phyloP scores from a whole-genome alignment of 441 rosid species.

The Eruca vesicaria region DNA sequence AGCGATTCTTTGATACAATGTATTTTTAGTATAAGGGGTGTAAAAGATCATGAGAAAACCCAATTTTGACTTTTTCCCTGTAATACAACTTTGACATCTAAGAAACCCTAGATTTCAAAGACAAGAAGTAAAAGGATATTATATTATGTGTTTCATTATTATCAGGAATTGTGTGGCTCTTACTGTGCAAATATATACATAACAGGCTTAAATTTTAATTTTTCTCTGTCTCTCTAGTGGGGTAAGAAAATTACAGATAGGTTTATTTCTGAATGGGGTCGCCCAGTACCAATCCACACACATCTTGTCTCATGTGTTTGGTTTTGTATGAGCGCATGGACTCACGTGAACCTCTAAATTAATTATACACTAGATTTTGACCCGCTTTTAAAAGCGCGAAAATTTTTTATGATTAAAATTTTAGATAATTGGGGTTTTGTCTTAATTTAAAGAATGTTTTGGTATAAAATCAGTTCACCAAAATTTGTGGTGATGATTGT shows the following conservation, averaged over 20 bases:
- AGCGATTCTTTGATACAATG: neutral
- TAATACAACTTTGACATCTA: conserved; percentile 24
- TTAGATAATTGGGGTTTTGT: no score
- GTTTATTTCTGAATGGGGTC: conserved; percentile 40
- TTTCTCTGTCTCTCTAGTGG: conserved; percentile 10
- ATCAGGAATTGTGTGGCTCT: conserved; percentile 43
- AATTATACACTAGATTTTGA: no score
- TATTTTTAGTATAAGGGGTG: neutral
- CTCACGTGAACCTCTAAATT: conserved; percentile 65
- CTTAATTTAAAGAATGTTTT: no score
- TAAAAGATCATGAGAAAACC: conserved; percentile 20
- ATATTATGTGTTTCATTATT: conserved; percentile 3
- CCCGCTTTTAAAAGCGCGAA: no score
- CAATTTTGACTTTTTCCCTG: conserved; percentile 26
- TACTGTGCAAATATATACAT: neutral
- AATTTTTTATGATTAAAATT: no score
- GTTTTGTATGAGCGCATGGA: conserved; percentile 36
- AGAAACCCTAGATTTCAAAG: conserved; percentile 34
- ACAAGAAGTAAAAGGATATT: conserved; percentile 29
- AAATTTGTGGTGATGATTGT: no score
- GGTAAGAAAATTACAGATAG: conserved; percentile 43
- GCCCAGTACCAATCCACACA: conserved; percentile 43
- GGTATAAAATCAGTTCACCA: no score
- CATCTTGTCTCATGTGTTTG: conserved; percentile 46
- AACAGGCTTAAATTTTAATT: neutral